A percentile compares a stretch with the other conserved stretches of the same genome.
Conservation (phyloP, 768 basidiomycete species). For the Clitopilus hobsonii region DNA sequence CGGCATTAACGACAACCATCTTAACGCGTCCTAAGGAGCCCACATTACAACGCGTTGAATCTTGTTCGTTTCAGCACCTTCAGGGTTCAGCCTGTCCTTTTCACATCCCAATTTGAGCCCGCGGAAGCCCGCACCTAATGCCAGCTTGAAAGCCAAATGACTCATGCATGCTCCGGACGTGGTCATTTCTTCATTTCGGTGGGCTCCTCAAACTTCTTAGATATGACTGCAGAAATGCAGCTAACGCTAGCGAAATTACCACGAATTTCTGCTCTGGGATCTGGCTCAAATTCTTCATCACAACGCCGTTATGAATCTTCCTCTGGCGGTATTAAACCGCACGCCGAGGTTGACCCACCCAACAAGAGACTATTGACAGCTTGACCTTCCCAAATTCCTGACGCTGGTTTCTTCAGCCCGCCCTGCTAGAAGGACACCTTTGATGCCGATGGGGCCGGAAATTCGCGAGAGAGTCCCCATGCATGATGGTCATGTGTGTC, state of each 20-base stretch:
- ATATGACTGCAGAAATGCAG: too few species aligned
- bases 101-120: background rate
- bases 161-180: background rate
- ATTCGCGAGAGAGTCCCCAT: constrained; percentile 3
- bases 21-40: background rate
- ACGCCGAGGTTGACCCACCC: background rate
- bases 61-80: background rate
- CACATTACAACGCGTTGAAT: background rate
- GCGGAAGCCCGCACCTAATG: background rate
- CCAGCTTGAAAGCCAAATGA: background rate
- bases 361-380: background rate
- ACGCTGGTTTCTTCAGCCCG: background rate
- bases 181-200: background rate
- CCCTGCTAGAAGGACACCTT: background rate
- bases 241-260: background rate
- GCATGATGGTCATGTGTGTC: background rate
- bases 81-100: background rate
- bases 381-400: background rate
- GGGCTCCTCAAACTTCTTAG: background rate
- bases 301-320: background rate
- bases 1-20: background rate
- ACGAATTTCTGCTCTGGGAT: background rate
- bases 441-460: constrained; percentile 16
- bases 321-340: background rate
- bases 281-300: background rate